Percentiles rank a stretch among this genome's conserved stretches.
These are phyloP conservation scores for Fusarium sp. DNA, from an alignment of 2,329 filamentous ascomycete genomes.

Conservation along the genomic window DNA sequence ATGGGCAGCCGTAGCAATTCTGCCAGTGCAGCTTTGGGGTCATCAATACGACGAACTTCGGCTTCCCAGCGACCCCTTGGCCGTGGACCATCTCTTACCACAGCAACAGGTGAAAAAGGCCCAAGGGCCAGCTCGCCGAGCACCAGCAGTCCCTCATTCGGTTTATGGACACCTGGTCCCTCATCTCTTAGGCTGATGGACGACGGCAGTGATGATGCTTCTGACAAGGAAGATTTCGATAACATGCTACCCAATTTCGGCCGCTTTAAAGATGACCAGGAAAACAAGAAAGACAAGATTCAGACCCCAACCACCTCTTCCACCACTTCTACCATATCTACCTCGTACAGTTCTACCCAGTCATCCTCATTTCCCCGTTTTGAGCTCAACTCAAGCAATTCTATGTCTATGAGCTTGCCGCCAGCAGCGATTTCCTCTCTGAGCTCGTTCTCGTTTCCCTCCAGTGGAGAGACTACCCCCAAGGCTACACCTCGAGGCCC, in stretches of 20 bases:
- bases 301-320: conserved; percentile 1
- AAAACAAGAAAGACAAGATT: conserved; percentile 29
- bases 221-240: conserved; percentile 61
- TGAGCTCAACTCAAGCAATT: conserved; percentile 35
- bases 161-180: conserved; percentile 54
- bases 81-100: conserved; percentile 36
- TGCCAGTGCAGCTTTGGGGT: conserved; percentile 55
- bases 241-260: conserved; percentile 67
- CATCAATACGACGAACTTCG: conserved; percentile 50
- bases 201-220: conserved; percentile 61
- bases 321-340: neutral
- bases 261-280: conserved; percentile 46
- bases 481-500: conserved; percentile 46
- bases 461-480: conserved; percentile 35
- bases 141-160: conserved; percentile 42
- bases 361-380: conserved; percentile 33
- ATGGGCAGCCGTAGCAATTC: conserved; percentile 61
- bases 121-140: conserved; percentile 43
- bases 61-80: conserved; percentile 47
- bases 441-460: conserved; percentile 38
- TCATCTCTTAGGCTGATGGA: conserved; percentile 60
- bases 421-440: conserved; percentile 41
- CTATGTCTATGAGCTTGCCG: conserved; percentile 40
- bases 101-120: conserved; percentile 31
- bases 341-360: conserved; percentile 29